A percentile compares a stretch with the other conserved stretches of the same genome.
Evolutionary conservation across 306 rosid genomes (phyloP).

Genomic region (Rubus parviflorus): DNA sequence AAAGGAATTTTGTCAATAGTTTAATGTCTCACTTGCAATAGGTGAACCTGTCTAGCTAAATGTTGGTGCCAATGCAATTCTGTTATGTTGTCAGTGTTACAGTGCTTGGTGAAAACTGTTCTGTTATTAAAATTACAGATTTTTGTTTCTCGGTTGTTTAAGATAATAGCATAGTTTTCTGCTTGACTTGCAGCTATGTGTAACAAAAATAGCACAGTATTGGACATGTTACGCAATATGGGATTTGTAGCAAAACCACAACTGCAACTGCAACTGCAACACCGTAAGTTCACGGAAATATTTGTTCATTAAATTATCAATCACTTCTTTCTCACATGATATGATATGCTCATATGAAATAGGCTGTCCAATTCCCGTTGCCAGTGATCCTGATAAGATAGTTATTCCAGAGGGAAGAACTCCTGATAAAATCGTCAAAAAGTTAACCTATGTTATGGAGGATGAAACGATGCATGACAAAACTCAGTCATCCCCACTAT

Average conservation of each 20-base stretch:
- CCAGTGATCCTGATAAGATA: constrained; percentile 61
- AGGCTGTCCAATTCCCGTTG: constrained; percentile 88
- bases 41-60: not conserved
- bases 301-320: constrained; percentile 21
- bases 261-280: constrained; percentile 64
- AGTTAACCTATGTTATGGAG: constrained; percentile 48
- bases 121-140: not conserved
- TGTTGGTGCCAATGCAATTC: not conserved
- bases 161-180: constrained; percentile 10
- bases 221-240: constrained; percentile 61
- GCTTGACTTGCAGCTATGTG: constrained; percentile 73
- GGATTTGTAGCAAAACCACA: constrained; percentile 65
- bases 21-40: not conserved
- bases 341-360: constrained; percentile 26
- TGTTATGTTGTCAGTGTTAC: not conserved
- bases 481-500: constrained; percentile 58
- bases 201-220: constrained; percentile 85
- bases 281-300: constrained; percentile 61
- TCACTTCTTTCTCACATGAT: constrained; percentile 17
- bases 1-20: not conserved
- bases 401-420: constrained; percentile 71
- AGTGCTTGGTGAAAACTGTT: not conserved
- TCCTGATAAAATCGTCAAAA: constrained; percentile 56
- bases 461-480: constrained; percentile 41
- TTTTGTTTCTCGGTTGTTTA: not conserved